Conservation (phyloP, 83 land plant species). For the Picea engelmannii region DNA sequence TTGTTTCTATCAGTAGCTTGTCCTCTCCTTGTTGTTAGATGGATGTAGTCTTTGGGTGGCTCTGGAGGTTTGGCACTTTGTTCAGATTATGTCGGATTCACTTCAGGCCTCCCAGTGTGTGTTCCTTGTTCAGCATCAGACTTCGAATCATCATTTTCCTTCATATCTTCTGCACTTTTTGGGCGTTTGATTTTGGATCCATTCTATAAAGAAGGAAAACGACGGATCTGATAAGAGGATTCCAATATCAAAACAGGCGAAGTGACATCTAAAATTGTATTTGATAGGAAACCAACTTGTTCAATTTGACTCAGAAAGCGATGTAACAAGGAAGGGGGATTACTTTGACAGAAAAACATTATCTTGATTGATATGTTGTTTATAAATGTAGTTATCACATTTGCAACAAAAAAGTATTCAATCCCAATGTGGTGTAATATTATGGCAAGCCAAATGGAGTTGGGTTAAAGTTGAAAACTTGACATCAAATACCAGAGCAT, state of each 20-base stretch:
- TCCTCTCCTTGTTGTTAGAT: constrained; percentile 14
- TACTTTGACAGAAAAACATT: not conserved
- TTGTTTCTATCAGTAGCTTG: constrained; percentile 20
- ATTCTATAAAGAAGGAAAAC: not conserved
- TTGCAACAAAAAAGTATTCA: not conserved
- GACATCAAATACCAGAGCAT: too few relatives aligned
- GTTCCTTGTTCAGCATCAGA: not conserved
- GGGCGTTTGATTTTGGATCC: not conserved
- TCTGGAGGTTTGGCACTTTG: constrained; percentile 11
- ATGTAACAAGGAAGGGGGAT: not conserved
- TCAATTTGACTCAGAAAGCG: not conserved
- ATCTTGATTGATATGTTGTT: not conserved
- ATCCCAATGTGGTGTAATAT: not conserved
- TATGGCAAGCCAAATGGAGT: too few relatives aligned
- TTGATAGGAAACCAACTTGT: not conserved
- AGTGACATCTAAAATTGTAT: not conserved
- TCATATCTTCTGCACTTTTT: not conserved
- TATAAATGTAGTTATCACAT: not conserved
- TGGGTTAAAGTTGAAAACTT: too few relatives aligned
- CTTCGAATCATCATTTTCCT: not conserved
- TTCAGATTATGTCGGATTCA: not conserved
- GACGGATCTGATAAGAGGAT: not conserved
- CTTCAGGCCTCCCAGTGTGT: not conserved
- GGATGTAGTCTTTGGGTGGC: constrained; percentile 22
- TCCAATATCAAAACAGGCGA: too few relatives aligned